Evolutionary conservation across 495 filamentous ascomycete species (phyloP), one percentile per base, ranked within the genome.

Genomic region (Mytilinidion resinicola): DNA sequence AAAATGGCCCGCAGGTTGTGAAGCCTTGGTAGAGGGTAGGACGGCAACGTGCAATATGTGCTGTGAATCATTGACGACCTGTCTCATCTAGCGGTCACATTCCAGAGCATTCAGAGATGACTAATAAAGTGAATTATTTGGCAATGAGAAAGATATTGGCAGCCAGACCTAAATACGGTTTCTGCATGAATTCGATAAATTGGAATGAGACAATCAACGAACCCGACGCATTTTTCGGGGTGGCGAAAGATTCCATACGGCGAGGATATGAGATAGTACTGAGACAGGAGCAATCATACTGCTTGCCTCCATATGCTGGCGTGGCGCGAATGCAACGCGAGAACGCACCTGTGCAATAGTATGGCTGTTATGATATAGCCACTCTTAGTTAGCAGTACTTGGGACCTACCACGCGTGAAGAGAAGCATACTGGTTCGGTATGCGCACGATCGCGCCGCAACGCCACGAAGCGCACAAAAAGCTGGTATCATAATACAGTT

Each of bases 291-390:
- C 25, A 30, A 30, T 30, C 25, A 30, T 30, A 30, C 25, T 30
- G 25, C 25, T 30, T 30, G 25, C 25, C 25, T 30, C 25, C 19
- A 33, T 1, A 49, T 49, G 15, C 33, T 30, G 46, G 19, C 46
- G 46, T 49, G 4, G 46, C 21, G 20, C 46, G 15, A 19, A 49
- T 49, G 46, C 46, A 49, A n/a, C 46, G 33, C 46, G 21, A 25
- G 21, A 49, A 49, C 21, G 46, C 46, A 21, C 17, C 8, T 49
- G 15, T 49, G 15, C 46, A 49, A 49, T 49, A 49, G 21, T 12
- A 48, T 20, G 44, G 19, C 11, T 48, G 19, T 21, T 48, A 48
- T 48, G 10, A 48, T 48, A 48, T n/a, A 49, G 46, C n/a, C 46
- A 49, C 14, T 17, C 9, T 49, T 30, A 30, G n/a, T n/a, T 48